Base-by-base conservation (phyloP, 176 grass and related monocot species). In the Oryza glumipatula region DNA sequence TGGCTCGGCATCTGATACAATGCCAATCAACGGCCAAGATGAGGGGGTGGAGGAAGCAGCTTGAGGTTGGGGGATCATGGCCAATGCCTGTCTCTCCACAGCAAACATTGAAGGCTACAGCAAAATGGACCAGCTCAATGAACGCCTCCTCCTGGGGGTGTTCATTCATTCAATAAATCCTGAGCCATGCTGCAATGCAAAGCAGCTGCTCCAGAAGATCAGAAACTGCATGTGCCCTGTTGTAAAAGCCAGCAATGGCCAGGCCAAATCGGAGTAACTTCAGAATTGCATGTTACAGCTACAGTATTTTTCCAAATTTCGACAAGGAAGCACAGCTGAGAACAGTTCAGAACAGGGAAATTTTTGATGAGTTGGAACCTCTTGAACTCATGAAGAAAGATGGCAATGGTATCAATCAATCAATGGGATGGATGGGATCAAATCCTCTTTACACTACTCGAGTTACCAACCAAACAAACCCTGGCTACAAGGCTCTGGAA, bases 351-450 rank as follows among this genome's bases (percentile, higher is more conserved):
- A 58, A n/a, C 82, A 86, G 65, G 33, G 43, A 70, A 41, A 39
- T 46, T 4, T 21, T 22, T 76, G 74, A 19, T 21, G 48, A 73
- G 46, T n/a, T 6, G 21, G n/a, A 23, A 63, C 17, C 51, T 67
- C 54, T 35, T 46, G 65, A 71, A 71, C 77, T 63, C 70, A 84
- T 16, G 26, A n/a, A 83, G 38, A 56, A 81, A 77, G 75, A 51
- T 61, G 45, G 49, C 73, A 84, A 70, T 22, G 71, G 64, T 48
- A 84, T 90, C 76, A 63, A 83, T 73, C 82, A 76, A 94, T 94
- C 90, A 97, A 97, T 95, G 78, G 78, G 80, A 91, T 95, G 87
- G 92, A 91, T 70, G 92, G 90, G 92, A 99, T 91, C 85, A 89
- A 96, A 87, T 87, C 71, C 83, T 91, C 83, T 95, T 95, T 98